Evolutionary conservation across 768 basidiomycete species (phyloP).

Genomic region (Mrakia blollopis): DNA sequence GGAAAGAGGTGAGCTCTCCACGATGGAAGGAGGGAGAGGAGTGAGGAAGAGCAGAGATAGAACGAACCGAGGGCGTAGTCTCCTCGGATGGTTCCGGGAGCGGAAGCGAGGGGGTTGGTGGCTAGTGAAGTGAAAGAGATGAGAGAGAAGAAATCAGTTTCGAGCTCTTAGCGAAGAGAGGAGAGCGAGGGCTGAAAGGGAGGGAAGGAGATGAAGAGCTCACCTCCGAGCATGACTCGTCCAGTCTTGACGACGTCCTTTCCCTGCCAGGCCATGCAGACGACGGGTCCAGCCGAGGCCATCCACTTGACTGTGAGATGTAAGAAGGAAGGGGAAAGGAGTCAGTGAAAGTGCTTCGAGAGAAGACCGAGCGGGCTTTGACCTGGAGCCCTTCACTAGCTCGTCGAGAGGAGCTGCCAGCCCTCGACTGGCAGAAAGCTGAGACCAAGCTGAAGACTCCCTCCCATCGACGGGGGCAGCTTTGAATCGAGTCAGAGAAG

Average conservation of each 20-base stretch:
- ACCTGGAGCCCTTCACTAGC: background rate
- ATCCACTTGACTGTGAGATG: conserved; percentile 33
- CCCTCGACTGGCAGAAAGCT: too few species aligned
- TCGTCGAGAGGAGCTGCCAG: background rate
- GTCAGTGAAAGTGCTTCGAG: background rate
- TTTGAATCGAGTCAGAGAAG: background rate
- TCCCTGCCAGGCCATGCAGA: conserved; percentile 94
- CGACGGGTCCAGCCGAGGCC: conserved; percentile 69
- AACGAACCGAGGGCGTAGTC: conserved; percentile 67
- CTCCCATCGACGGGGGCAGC: background rate
- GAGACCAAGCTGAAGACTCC: too few species aligned
- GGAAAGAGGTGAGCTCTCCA: background rate
- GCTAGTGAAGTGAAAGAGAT: conserved; percentile 6
- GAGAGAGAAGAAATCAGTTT: background rate
- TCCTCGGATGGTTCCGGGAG: conserved; percentile 89
- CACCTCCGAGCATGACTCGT: conserved; percentile 90
- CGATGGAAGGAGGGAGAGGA: background rate
- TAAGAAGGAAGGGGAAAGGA: too few species aligned
- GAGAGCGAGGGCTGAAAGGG: background rate
- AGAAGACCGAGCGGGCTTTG: background rate
- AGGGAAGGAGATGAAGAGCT: conserved; percentile 3
- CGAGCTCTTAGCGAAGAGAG: background rate
- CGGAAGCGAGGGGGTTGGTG: conserved; percentile 79
- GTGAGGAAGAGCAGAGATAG: background rate
- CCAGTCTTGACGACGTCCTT: conserved; percentile 64